These are phyloP conservation scores for Aegilops umbellulata DNA, from an alignment of 176 grass and related monocot genomes.

Conservation along the genomic window DNA sequence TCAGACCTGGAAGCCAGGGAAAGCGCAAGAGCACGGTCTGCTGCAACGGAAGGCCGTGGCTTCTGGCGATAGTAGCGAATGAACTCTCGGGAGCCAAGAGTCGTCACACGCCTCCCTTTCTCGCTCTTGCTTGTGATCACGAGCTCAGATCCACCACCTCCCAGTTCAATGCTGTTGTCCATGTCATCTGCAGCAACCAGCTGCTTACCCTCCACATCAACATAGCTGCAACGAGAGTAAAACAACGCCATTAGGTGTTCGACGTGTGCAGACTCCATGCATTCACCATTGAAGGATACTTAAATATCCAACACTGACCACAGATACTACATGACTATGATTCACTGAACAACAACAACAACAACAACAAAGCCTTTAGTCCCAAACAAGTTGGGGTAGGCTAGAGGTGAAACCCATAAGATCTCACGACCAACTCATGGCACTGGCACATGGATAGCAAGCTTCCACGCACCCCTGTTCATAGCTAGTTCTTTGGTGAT, in stretches of 20 bases:
- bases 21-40: slow-evolving; percentile 58
- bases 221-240: slow-evolving; percentile 52
- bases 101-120: slow-evolving; percentile 48
- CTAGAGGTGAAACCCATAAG: too few relatives aligned
- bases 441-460: too few relatives aligned
- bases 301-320: background rate
- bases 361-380: too few relatives aligned
- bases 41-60: slow-evolving; percentile 69
- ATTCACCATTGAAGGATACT: background rate
- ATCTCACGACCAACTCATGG: too few relatives aligned
- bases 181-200: slow-evolving; percentile 55
- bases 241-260: background rate
- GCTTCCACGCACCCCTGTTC: too few relatives aligned
- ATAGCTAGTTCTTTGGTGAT: too few relatives aligned
- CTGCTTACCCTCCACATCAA: slow-evolving; percentile 75
- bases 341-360: background rate
- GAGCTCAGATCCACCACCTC: slow-evolving; percentile 76
- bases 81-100: slow-evolving; percentile 81
- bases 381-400: too few relatives aligned
- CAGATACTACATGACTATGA: too few relatives aligned
- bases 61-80: slow-evolving; percentile 91
- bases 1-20: slow-evolving; percentile 78
- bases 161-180: slow-evolving; percentile 55
- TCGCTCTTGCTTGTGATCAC: slow-evolving; percentile 72
- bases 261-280: background rate